Conservation (phyloP, 208 protist genomes). For the Leishmania tropica region DNA sequence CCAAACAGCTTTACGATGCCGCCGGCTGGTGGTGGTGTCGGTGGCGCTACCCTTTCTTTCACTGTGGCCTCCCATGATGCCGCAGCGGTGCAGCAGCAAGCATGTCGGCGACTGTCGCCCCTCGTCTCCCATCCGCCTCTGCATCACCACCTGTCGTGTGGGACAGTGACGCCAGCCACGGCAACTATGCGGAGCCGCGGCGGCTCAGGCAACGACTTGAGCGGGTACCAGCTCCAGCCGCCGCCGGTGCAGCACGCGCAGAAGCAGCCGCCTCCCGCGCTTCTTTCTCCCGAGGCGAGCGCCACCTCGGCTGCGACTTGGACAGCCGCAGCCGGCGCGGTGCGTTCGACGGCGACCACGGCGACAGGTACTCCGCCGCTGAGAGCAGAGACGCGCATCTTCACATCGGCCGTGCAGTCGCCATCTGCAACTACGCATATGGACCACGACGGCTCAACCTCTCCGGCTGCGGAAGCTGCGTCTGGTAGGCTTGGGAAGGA, state of each 20-base stretch:
- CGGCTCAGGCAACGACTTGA: conserved; percentile 5
- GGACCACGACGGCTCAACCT: not conserved
- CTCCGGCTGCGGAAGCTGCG: not conserved
- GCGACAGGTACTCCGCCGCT: not conserved
- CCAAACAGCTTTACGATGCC: conserved; percentile 3
- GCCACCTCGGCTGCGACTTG: not conserved
- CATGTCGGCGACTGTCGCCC: conserved; percentile 11
- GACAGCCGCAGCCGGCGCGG: not conserved
- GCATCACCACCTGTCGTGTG: not conserved
- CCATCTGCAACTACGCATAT: not conserved
- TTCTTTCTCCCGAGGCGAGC: not conserved
- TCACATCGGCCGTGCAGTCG: not conserved
- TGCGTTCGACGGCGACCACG: not conserved
- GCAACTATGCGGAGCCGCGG: not conserved
- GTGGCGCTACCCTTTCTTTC: not conserved
- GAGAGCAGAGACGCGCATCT: not conserved
- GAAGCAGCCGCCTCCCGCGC: not conserved
- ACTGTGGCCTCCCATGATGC: not conserved
- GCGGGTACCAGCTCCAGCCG: not conserved
- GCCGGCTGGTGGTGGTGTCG: not conserved
- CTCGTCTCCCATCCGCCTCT: conserved; percentile 1
- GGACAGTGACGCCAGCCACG: not conserved
- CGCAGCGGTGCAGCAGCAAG: not conserved
- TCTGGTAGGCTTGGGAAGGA: not conserved
- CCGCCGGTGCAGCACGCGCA: not conserved